Evolutionary conservation across 768 basidiomycete species (phyloP).

Genomic region (Solioccasus polychromus): DNA sequence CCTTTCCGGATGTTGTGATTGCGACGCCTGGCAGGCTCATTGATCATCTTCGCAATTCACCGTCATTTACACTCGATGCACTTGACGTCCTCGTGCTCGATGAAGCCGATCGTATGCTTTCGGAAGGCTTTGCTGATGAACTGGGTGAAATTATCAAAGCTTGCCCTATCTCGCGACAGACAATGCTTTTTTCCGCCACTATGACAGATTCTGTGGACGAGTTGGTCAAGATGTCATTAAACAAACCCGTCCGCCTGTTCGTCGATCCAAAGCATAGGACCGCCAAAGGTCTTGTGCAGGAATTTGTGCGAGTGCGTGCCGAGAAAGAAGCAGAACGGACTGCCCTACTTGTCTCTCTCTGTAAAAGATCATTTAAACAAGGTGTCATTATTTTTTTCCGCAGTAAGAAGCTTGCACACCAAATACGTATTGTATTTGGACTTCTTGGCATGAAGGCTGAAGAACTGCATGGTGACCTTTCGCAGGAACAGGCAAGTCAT

Average conservation of each 20-base stretch:
- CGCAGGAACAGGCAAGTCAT: slow-evolving; percentile 83
- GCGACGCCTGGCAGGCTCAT: slow-evolving; percentile 98
- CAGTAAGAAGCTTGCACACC: slow-evolving; percentile 96
- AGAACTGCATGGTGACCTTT: slow-evolving; percentile 93
- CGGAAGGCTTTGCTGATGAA: slow-evolving; percentile 94
- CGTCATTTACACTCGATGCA: slow-evolving; percentile 86
- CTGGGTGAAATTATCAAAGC: slow-evolving; percentile 89
- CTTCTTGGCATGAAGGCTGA: slow-evolving; percentile 85
- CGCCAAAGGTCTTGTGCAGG: slow-evolving; percentile 84
- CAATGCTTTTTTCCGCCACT: slow-evolving; percentile 98
- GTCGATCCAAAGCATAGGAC: slow-evolving; percentile 92
- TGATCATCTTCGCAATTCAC: slow-evolving; percentile 95
- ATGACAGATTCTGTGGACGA: slow-evolving; percentile 98
- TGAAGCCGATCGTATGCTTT: slow-evolving; percentile 97
- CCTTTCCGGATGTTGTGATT: slow-evolving; percentile 90
- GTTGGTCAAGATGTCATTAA: slow-evolving; percentile 87
- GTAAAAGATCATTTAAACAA: slow-evolving; percentile 82
- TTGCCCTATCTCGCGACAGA: slow-evolving; percentile 86
- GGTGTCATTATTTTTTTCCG: slow-evolving; percentile 91
- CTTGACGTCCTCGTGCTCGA: slow-evolving; percentile 94
- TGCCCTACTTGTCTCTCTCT: slow-evolving; percentile 74
- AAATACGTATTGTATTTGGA: slow-evolving; percentile 91
- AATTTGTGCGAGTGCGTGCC: slow-evolving; percentile 89
- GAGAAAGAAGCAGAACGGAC: slow-evolving; percentile 75
- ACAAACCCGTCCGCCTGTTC: slow-evolving; percentile 91